Evolutionary conservation across 495 filamentous ascomycete genomes (phyloP), one percentile per base, ranked within the genome.

Genomic region (Bombardia bombarda): DNA sequence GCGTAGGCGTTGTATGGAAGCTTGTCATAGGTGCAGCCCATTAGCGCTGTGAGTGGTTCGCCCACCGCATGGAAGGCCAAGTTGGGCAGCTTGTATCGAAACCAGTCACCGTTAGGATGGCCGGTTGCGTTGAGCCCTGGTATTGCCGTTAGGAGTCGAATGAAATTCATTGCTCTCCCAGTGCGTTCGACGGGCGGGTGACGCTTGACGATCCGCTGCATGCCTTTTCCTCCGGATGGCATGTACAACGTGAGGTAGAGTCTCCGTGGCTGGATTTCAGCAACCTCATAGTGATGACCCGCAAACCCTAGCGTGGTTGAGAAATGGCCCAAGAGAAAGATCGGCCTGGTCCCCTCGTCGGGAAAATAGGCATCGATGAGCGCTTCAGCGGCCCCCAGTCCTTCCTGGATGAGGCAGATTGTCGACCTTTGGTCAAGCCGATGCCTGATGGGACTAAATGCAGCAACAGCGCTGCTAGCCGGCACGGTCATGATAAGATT

Each of bases 391-490:
- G 83, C 59, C 2, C 90, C 90, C 67, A 97, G 76, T 4, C 87
- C 89, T 36, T 90, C 86, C 40, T 93, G 84, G 4, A 94, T 53
- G 18, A 98, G 77, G 30, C 84, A 72, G 23, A 98, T 73, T 0
- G 89, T 90, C 3, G 87, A 87, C 12, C 76, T 65, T 3, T 69
- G 63, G 24, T 77, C 77, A n/a, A 98, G 66, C 7, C 87, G 75
- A 47, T 86, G 71, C 5, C 59, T 60, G 32, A 96, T 68, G 1
- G 59, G 46, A 20, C 57, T 43, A 14, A 97, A 53, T 2, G 81
- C 80, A 2, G 65, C 49, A 8, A 79, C 49, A 0, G 78, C 79
- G 10, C 69, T 50, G 5, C 72, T 61, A 0, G 79, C 68, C 48
- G 86, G 78, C 9, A 74, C 71, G 2, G 83, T 79, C 19, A 97